phyloP scores from a whole-genome alignment of 2,329 filamentous ascomycete genomes.

The Epichloe amarillans region DNA sequence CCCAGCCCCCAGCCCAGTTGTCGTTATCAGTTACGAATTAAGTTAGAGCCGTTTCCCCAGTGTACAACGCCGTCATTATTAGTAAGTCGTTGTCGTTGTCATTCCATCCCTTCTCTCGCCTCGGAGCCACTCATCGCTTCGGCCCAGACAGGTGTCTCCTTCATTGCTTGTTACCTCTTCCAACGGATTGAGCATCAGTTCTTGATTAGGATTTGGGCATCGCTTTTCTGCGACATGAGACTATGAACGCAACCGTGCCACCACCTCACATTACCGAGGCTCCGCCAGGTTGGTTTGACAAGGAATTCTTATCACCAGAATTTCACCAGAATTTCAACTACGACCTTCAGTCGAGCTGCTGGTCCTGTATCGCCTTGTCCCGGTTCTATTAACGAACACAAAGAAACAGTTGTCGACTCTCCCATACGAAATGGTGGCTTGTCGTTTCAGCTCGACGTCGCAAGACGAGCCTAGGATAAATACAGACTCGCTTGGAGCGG shows the following conservation, averaged over 20 bases:
- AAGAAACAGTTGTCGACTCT: neutral
- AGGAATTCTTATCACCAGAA: neutral
- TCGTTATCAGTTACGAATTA: too few species aligned
- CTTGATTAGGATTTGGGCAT: neutral
- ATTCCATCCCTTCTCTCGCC: neutral
- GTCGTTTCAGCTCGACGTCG: neutral
- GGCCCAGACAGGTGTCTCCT: neutral
- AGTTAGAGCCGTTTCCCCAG: too few species aligned
- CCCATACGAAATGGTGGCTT: neutral
- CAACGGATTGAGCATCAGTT: neutral
- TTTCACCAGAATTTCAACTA: neutral
- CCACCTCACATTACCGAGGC: neutral
- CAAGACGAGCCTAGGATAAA: neutral
- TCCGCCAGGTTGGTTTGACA: neutral
- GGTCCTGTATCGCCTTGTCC: neutral
- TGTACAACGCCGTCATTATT: neutral
- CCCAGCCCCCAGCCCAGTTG: too few species aligned
- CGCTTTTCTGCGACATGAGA: neutral
- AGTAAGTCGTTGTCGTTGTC: conserved; percentile 1
- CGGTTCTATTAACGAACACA: neutral
- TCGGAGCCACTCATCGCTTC: neutral
- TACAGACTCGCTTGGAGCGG: neutral
- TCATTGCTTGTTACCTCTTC: neutral
- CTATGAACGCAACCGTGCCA: neutral
- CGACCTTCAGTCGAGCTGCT: neutral